These are phyloP conservation scores for Coprinopsis sp. DNA, from an alignment of 768 basidiomycete genomes.

Conservation along the genomic window DNA sequence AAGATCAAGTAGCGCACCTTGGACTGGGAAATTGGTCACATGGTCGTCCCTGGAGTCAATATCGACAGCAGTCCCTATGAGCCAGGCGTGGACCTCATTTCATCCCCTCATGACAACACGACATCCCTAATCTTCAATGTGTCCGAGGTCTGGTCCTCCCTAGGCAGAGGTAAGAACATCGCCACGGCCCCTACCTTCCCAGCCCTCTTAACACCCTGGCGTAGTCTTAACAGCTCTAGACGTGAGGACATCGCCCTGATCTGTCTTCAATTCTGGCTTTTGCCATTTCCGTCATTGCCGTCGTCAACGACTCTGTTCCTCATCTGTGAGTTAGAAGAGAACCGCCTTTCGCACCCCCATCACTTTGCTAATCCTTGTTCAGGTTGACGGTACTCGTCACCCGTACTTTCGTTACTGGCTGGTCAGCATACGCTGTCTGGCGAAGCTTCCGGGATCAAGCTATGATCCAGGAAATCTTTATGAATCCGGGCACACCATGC, in stretches of 20 bases:
- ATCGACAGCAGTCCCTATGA: background rate
- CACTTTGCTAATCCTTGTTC: background rate
- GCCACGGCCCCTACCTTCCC: background rate
- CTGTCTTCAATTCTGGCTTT: slow-evolving; percentile 50
- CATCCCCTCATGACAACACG: no score
- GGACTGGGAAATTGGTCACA: background rate
- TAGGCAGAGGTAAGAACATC: slow-evolving; percentile 34
- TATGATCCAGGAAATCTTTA: slow-evolving; percentile 35
- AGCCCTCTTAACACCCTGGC: background rate
- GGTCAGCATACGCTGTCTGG: slow-evolving; percentile 50
- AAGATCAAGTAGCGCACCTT: slow-evolving; percentile 3
- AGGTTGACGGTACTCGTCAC: slow-evolving; percentile 48
- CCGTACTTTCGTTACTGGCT: slow-evolving; percentile 41
- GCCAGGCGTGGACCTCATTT: slow-evolving; percentile 19
- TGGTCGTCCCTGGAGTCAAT: slow-evolving; percentile 4
- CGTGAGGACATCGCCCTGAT: slow-evolving; percentile 47
- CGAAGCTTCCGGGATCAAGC: slow-evolving; percentile 32
- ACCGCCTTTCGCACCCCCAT: background rate
- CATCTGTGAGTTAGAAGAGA: slow-evolving; percentile 55
- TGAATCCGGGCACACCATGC: slow-evolving; percentile 40
- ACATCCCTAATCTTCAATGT: slow-evolving; percentile 35
- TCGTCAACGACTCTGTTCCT: slow-evolving; percentile 48
- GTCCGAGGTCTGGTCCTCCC: slow-evolving; percentile 42
- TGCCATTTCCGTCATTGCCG: slow-evolving; percentile 47
- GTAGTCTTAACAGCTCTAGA: slow-evolving; percentile 24